These are phyloP conservation scores for Croton laevigatus DNA, from an alignment of 441 rosid species.

Conservation along the genomic window DNA sequence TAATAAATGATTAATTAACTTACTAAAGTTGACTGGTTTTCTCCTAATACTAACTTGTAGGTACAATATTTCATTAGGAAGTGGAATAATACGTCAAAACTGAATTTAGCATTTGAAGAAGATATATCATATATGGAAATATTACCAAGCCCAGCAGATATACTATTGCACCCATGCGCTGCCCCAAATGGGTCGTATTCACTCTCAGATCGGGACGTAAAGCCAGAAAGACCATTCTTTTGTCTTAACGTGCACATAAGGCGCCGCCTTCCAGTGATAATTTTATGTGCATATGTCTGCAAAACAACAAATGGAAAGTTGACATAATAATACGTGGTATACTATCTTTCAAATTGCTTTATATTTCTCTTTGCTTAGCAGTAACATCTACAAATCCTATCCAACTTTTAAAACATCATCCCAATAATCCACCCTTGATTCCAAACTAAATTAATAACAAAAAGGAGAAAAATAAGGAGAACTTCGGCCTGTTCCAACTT, in stretches of 20 bases:
- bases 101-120: neutral
- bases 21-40: neutral
- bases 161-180: conserved; percentile 88
- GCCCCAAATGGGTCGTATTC: conserved; percentile 86
- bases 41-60: neutral
- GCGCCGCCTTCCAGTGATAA: conserved; percentile 78
- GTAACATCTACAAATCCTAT: neutral
- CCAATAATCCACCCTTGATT: neutral
- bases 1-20: neutral
- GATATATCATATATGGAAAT: conserved; percentile 16
- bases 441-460: neutral
- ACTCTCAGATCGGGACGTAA: conserved; percentile 61
- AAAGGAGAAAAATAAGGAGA: neutral
- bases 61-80: neutral
- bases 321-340: neutral
- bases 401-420: neutral
- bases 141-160: conserved; percentile 94
- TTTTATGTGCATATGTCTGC: conserved; percentile 93
- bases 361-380: neutral
- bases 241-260: conserved; percentile 55
- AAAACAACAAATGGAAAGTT: conserved; percentile 20
- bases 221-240: conserved; percentile 63
- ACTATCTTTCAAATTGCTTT: neutral
- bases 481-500: neutral
- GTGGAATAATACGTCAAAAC: conserved; percentile 1